Evolutionary conservation across 768 basidiomycete genomes (phyloP), one percentile per base, ranked within the genome.

Genomic region (Suillus occidentalis): DNA sequence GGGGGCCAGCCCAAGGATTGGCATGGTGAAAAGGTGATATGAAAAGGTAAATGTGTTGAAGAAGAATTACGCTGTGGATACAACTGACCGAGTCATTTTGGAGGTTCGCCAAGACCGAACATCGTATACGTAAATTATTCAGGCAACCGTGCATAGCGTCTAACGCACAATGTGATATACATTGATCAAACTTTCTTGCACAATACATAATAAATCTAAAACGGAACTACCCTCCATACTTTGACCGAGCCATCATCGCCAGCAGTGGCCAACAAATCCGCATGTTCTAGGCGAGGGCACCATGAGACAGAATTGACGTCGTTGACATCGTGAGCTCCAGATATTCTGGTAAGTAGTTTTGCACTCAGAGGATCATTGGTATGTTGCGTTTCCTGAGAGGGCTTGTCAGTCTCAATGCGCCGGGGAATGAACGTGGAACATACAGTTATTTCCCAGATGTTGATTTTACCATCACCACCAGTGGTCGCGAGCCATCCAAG

Each of bases 221-320:
- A 60, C 28, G 42, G 65, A 22, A 67, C 63, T 42, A 88, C 68
- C 69, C 72, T 83, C 97, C 96, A 99, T n/a, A 98, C 83, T 70
- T 85, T 87, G 16, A 91, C 83, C 37, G 80, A 73, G 9, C 94
- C 92, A 74, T 98, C 97, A 72, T 99, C 97, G 0, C 92, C 95
- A 6, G 89, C 85, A 2, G 90, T 94, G 2, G 91, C 92, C 3
- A 98, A 76, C 4, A 96, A 61, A 66, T 89, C 83, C 65, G 87
- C 82, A 57, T 81, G 82, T 1, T 89, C 90, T 22, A 78, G 72
- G 42, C 90, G 79, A 2, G 89, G 85, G 77, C 93, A 95, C 94
- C 95, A 99, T 3, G 83, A 81, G 25, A 97, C 84, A 13, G 86
- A 81, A 76, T 99, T 99, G 31, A 95, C 84, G 72, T 99, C 97